Conservation (phyloP, 768 basidiomycete genomes). For the Lyophyllum decastes region DNA sequence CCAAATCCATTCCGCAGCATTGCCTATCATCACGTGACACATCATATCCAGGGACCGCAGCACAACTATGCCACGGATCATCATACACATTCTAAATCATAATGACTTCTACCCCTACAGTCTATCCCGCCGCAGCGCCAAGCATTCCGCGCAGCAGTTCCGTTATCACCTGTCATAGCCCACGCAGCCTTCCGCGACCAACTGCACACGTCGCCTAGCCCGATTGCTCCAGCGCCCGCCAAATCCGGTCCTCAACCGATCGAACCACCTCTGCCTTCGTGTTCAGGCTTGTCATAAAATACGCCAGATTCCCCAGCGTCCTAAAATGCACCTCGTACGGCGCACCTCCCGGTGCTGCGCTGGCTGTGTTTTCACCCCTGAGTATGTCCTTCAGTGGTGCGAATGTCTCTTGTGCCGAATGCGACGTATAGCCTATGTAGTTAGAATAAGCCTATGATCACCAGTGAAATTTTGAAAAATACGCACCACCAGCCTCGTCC, state of each 20-base stretch:
- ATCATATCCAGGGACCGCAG: too few species aligned
- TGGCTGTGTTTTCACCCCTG: not conserved
- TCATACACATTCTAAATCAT: too few species aligned
- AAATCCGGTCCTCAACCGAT: constrained; percentile 64
- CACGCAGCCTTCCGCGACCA: not conserved
- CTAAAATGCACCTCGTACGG: constrained; percentile 79
- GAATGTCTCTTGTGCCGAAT: constrained; percentile 66
- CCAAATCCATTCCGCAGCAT: constrained; percentile 22
- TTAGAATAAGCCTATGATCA: not conserved
- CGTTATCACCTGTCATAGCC: not conserved
- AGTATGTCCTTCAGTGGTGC: constrained; percentile 42
- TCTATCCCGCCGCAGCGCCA: not conserved
- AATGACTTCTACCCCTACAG: too few species aligned
- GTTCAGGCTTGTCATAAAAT: constrained; percentile 90
- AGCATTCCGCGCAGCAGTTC: not conserved
- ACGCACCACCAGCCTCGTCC: constrained; percentile 55
- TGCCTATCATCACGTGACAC: constrained; percentile 14
- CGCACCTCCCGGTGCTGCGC: constrained; percentile 45
- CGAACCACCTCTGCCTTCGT: constrained; percentile 56
- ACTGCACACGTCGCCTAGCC: not conserved
- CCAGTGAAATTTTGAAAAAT: not conserved
- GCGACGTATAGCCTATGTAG: constrained; percentile 53
- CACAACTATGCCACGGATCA: not conserved
- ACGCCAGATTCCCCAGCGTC: constrained; percentile 89
- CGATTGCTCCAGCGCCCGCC: constrained; percentile 29